These are phyloP conservation scores for Lentinus tigrinus DNA, from an alignment of 768 basidiomycete species.

Conservation along the genomic window DNA sequence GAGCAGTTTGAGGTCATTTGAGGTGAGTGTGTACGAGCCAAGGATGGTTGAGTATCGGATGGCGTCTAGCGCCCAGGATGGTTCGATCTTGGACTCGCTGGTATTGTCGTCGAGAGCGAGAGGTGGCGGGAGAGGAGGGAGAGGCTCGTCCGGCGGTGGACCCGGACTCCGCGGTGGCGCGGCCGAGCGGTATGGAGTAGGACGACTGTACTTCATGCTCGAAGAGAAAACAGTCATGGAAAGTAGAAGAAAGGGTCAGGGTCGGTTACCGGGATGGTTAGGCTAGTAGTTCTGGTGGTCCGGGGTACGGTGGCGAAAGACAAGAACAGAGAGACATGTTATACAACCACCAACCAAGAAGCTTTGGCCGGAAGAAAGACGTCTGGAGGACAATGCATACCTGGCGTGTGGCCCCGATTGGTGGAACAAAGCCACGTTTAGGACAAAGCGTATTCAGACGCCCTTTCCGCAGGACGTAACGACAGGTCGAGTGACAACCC, in stretches of 20 bases:
- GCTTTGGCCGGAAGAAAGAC: neutral
- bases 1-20: slow-evolving; percentile 1
- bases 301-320: neutral
- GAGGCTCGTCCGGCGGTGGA: neutral
- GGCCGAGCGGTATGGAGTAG: neutral
- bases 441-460: neutral
- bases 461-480: neutral
- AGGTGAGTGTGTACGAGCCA: slow-evolving; percentile 2
- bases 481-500: too few species aligned
- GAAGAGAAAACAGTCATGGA: neutral
- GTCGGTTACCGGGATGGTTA: neutral
- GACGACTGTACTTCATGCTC: neutral
- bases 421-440: neutral
- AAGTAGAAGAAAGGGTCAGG: too few species aligned
- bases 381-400: neutral
- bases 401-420: neutral
- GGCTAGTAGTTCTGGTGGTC: neutral
- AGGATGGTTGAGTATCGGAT: slow-evolving; percentile 8
- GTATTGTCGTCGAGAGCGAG: neutral
- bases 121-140: neutral
- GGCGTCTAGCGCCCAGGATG: slow-evolving; percentile 5
- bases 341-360: neutral
- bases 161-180: neutral
- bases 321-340: neutral
- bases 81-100: neutral